Conservation (phyloP, 139 green algal species). For the Marvania coccoides region DNA sequence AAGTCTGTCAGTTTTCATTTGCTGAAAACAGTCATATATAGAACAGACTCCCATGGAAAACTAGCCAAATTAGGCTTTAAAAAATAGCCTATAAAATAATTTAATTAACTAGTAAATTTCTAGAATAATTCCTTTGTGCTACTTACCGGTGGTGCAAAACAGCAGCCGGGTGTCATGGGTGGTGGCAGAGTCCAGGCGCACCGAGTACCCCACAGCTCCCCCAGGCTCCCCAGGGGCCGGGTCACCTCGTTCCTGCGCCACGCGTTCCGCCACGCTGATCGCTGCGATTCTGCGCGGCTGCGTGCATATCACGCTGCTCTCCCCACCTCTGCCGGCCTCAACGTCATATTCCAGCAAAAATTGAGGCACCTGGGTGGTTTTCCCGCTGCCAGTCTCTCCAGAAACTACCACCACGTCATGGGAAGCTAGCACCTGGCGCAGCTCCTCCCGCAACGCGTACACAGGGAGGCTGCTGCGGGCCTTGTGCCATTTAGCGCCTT, state of each 20-base stretch:
- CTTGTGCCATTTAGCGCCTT: slow-evolving; percentile 13
- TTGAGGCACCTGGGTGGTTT: slow-evolving; percentile 85
- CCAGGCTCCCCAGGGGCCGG: slow-evolving; percentile 30
- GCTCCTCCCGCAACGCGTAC: slow-evolving; percentile 9
- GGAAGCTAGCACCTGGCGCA: slow-evolving; percentile 28
- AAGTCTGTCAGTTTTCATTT: no score
- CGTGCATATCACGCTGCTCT: slow-evolving; percentile 72
- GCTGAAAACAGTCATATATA: no score
- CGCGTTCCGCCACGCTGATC: slow-evolving; percentile 75
- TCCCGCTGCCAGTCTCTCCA: slow-evolving; percentile 81
- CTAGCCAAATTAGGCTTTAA: no score
- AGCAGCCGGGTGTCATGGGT: slow-evolving; percentile 71
- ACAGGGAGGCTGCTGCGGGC: slow-evolving; percentile 22
- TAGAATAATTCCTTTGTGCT: no score
- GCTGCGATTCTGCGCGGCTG: slow-evolving; percentile 89
- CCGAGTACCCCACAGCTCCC: slow-evolving; percentile 75
- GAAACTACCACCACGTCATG: slow-evolving; percentile 57
- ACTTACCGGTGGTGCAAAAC: slow-evolving; percentile 91
- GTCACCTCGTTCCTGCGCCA: slow-evolving; percentile 73
- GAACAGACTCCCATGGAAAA: no score
- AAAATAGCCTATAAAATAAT: no score
- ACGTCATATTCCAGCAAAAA: slow-evolving; percentile 68
- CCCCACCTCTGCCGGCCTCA: slow-evolving; percentile 20
- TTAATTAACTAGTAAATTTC: no score
- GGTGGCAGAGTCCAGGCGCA: slow-evolving; percentile 73